Conservation (phyloP, 2,329 filamentous ascomycete species). For the Penicillium sp. region DNA sequence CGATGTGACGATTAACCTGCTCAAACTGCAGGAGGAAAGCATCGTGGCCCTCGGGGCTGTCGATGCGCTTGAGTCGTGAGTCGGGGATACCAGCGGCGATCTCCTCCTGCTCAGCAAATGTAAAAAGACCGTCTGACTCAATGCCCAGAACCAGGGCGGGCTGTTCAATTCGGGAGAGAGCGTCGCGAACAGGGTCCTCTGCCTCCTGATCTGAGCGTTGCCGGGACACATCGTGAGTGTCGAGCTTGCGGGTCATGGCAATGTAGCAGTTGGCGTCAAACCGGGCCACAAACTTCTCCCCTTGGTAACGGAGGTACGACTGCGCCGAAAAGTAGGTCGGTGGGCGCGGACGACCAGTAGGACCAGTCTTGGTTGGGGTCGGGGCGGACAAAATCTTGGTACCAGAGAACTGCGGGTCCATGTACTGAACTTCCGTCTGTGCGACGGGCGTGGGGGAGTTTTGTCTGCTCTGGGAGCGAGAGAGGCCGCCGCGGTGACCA, state of each 20-base stretch:
- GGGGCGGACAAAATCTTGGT: constrained; percentile 50
- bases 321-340: constrained; percentile 97
- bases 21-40: constrained; percentile 95
- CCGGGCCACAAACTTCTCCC: constrained; percentile 89
- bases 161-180: constrained; percentile 76
- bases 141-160: constrained; percentile 89
- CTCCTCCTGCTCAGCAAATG: constrained; percentile 93
- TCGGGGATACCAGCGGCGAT: constrained; percentile 75
- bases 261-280: constrained; percentile 99
- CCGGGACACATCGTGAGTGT: constrained; percentile 91
- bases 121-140: constrained; percentile 92
- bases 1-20: constrained; percentile 84
- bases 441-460: constrained; percentile 26
- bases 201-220: constrained; percentile 52
- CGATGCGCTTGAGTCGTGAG: constrained; percentile 75
- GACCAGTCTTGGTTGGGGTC: constrained; percentile 20
- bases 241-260: constrained; percentile 93
- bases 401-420: constrained; percentile 68
- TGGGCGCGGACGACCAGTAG: constrained; percentile 38
- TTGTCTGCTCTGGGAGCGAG: constrained; percentile 40
- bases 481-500: constrained; percentile 62
- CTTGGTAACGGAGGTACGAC: constrained; percentile 94
- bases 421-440: constrained; percentile 37
- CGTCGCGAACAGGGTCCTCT: constrained; percentile 58
- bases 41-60: constrained; percentile 92